phyloP scores from a whole-genome alignment of 495 filamentous ascomycete genomes.

The Penicillium paxilli region DNA sequence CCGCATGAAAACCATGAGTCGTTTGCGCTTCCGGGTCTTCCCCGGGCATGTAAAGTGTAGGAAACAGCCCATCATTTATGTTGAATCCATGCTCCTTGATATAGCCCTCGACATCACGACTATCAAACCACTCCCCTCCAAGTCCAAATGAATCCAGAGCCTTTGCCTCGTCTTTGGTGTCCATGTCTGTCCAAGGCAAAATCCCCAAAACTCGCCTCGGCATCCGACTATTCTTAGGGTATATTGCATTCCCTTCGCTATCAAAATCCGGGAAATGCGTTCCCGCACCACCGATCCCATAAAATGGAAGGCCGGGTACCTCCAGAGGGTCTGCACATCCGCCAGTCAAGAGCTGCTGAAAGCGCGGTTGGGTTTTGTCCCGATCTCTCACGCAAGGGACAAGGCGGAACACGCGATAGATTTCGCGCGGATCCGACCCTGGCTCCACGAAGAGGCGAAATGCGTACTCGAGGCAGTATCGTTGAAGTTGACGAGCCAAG shows the following conservation, averaged over 20 bases:
- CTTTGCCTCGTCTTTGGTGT: neutral
- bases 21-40: no score
- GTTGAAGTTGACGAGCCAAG: neutral
- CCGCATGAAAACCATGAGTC: no score
- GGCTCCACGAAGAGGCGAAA: neutral
- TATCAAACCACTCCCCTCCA: constrained; percentile 2
- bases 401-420: neutral
- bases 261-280: neutral
- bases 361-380: neutral
- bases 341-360: neutral
- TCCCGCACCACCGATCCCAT: neutral
- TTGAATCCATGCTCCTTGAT: neutral
- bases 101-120: neutral
- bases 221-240: neutral
- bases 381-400: neutral
- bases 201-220: neutral
- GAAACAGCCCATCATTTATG: neutral
- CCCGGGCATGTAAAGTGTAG: neutral
- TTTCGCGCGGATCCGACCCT: neutral
- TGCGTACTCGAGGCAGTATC: neutral
- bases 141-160: neutral
- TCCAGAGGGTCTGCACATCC: neutral
- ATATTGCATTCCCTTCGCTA: neutral
- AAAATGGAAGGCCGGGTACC: neutral
- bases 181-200: neutral